Conservation (phyloP, 306 rosid genomes). For the Oxytropis ochrocephala region DNA sequence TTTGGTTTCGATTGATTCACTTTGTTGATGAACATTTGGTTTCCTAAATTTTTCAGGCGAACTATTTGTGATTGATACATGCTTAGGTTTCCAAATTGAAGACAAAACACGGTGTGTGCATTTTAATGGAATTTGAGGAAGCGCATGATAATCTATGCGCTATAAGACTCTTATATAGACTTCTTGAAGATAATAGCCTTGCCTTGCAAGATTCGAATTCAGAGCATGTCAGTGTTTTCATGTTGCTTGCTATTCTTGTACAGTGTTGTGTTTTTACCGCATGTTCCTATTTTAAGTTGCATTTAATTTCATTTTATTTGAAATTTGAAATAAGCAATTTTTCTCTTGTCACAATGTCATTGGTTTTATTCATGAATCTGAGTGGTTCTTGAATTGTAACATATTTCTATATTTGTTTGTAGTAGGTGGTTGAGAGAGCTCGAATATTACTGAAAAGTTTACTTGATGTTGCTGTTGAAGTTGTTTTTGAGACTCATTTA, state of each 20-base stretch:
- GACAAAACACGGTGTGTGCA: neutral
- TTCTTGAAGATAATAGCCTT: conserved; percentile 28
- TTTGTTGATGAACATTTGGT: neutral
- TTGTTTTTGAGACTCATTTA: conserved; percentile 35
- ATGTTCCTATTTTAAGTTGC: neutral
- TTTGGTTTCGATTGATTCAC: neutral
- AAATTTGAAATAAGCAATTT: neutral
- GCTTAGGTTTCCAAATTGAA: neutral
- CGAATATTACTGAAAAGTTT: conserved; percentile 43
- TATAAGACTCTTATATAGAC: conserved; percentile 43
- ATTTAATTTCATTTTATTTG: neutral
- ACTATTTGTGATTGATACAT: neutral
- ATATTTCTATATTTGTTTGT: neutral
- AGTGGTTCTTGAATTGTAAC: neutral
- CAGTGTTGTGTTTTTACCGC: neutral
- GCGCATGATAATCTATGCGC: conserved; percentile 38
- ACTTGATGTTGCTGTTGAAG: conserved; percentile 49
- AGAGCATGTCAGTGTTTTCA: conserved; percentile 22
- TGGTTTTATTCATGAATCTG: neutral
- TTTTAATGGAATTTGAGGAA: conserved; percentile 38
- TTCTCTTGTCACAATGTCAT: neutral
- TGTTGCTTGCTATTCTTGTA: neutral
- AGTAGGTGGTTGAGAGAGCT: conserved; percentile 46
- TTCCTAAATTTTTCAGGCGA: neutral
- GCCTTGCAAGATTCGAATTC: conserved; percentile 10